These are phyloP conservation scores for Neurospora sp. DNA, from an alignment of 495 filamentous ascomycete genomes.

Conservation along the genomic window DNA sequence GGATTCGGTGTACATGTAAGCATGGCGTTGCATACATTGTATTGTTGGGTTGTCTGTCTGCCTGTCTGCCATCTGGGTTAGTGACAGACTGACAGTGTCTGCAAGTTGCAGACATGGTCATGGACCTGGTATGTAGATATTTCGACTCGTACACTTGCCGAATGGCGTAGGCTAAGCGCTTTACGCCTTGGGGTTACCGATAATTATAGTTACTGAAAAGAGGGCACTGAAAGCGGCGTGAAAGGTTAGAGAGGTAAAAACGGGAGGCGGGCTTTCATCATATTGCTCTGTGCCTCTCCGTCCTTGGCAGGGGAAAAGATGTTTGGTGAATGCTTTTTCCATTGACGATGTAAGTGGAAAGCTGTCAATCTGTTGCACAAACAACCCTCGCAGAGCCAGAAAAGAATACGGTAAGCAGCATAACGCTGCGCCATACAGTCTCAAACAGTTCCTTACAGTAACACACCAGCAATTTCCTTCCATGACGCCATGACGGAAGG, in stretches of 20 bases:
- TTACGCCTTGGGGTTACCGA: neutral
- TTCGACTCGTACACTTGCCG: neutral
- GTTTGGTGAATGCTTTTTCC: neutral
- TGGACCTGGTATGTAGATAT: neutral
- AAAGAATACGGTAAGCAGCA: neutral
- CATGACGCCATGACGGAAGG: neutral
- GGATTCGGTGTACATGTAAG: neutral
- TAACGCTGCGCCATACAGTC: neutral
- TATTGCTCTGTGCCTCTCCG: too few species aligned
- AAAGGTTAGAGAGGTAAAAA: neutral
- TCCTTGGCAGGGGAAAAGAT: neutral
- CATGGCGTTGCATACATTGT: neutral
- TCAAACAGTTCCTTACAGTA: neutral
- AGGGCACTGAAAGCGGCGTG: neutral
- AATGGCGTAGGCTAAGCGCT: neutral
- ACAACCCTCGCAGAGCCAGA: too few species aligned
- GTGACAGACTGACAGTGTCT: neutral
- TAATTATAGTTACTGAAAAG: neutral
- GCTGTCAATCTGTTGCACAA: neutral
- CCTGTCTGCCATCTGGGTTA: neutral
- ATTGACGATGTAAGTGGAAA: neutral
- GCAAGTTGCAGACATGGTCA: neutral
- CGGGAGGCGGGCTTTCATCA: neutral
- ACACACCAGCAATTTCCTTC: neutral
- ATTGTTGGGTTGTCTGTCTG: neutral